Conservation (phyloP, 306 rosid species). For the Cicer judaicum region DNA sequence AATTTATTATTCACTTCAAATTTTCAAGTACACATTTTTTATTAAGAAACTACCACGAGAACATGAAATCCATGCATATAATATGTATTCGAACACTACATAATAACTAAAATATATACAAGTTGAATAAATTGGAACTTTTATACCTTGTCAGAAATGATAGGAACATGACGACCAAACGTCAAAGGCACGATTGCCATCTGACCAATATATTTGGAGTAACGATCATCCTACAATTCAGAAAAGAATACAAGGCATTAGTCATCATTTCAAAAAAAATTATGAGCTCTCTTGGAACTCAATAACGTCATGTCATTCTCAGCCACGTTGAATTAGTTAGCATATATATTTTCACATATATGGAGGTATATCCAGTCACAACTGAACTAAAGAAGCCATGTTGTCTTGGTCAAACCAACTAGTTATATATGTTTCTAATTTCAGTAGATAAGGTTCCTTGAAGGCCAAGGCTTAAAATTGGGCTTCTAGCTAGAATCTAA, state of each 20-base stretch:
- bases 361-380: not conserved
- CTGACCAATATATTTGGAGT: conserved; percentile 74
- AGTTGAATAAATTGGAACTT: conserved; percentile 8
- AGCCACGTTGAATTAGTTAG: not conserved
- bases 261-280: conserved; percentile 3
- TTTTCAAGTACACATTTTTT: not conserved
- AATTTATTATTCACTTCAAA: not conserved
- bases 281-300: not conserved
- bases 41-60: conserved; percentile 23
- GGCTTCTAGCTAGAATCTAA: too few relatives aligned
- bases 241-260: conserved; percentile 34
- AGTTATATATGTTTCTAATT: not conserved
- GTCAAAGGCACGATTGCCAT: conserved; percentile 97
- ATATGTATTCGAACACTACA: conserved; percentile 10
- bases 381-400: too few relatives aligned
- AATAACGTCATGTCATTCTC: conserved; percentile 11
- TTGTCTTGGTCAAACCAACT: not conserved
- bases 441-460: too few relatives aligned
- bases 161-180: conserved; percentile 94
- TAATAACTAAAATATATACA: conserved; percentile 9
- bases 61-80: not conserved
- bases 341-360: conserved; percentile 5
- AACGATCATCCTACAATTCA: conserved; percentile 86
- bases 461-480: too few relatives aligned
- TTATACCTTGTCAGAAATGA: conserved; percentile 79